A percentile compares a stretch with the other conserved stretches of the same genome.
Conservation (phyloP, 805 yeast genomes). For the Hagleromyces aurorensis region DNA sequence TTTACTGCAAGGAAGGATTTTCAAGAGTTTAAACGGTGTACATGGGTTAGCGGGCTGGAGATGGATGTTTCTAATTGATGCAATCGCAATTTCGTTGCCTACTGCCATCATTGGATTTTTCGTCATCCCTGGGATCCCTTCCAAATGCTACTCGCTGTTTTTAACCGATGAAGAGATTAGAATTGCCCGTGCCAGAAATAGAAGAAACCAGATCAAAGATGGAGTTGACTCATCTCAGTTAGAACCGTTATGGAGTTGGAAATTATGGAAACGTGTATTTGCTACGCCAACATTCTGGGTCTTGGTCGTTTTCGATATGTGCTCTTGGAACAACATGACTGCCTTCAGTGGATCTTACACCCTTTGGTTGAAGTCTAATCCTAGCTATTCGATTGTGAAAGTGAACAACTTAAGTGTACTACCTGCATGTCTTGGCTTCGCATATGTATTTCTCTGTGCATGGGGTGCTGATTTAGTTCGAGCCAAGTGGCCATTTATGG, state of each 20-base stretch:
- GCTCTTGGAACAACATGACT: constrained; percentile 58
- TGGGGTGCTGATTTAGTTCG: constrained; percentile 43
- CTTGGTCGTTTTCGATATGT: constrained; percentile 44
- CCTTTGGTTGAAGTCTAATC: constrained; percentile 52
- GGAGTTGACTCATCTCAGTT: constrained; percentile 22
- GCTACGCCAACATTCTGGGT: constrained; percentile 50
- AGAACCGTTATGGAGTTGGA: constrained; percentile 32
- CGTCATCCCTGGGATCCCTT: constrained; percentile 54
- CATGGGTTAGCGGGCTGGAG: constrained; percentile 52
- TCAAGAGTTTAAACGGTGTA: constrained; percentile 34
- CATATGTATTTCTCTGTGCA: constrained; percentile 39
- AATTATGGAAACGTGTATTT: constrained; percentile 46
- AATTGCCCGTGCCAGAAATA: constrained; percentile 39
- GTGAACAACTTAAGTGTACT: constrained; percentile 45
- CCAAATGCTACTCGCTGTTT: constrained; percentile 45
- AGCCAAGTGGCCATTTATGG: constrained; percentile 46
- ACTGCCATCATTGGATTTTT: constrained; percentile 43
- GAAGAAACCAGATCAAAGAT: constrained; percentile 32
- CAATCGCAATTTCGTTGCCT: constrained; percentile 41
- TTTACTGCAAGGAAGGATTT: constrained; percentile 40
- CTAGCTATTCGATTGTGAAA: constrained; percentile 36
- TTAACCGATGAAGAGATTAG: constrained; percentile 52
- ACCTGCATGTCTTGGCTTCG: constrained; percentile 53
- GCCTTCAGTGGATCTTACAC: constrained; percentile 48
- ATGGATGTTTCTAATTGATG: constrained; percentile 62